Evolutionary conservation across 169 alveolate species (phyloP), one percentile per base, ranked within the genome.

Genomic region (Plasmodium falciparum): DNA sequence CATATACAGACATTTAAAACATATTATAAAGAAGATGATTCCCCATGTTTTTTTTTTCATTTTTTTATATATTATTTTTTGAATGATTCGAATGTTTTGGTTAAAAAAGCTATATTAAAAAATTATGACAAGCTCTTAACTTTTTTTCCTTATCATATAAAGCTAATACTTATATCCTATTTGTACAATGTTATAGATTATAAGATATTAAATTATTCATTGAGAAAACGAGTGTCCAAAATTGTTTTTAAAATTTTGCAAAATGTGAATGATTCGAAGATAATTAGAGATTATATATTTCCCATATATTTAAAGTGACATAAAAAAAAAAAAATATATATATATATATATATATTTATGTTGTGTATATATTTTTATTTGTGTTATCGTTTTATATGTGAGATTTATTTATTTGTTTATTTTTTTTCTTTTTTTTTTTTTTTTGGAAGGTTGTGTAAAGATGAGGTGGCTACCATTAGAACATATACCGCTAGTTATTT

Each of bases 1-100:
- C 70, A 17, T 72, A 83, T 83, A 61, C 61, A 83, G 3, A 83
- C 49, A 50, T 83, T 83, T 83, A 69, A 62, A 24, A 83, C 43
- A 69, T 83, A 83, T 69, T 83, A 83, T 47, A 56, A 29, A 15
- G 65, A 56, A 56, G 67, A 76, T 2, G 71, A 83, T 83, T 69
- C 91, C 15, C 65, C 65, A 26, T 72, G 69, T 33, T 67, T 69
- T 83, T 83, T 69, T 58, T 83, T 83, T 11, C 91, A 83, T 29
- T 83, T 83, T 83, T 83, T 83, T 58, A 26, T 83, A 39, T 67
- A 26, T 15, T 83, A 83, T 50, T 83, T 83, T 69, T 83, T 83
- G 39, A 83, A 62, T 47, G 91, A 83, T 83, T 29, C 83, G 39
- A 83, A 83, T 29, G 91, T 83, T 50, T 72, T 83, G 50, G 91